Evolutionary conservation across 1,139 yeast species (phyloP).

Genomic region (Scheffersomyces illinoinensis): DNA sequence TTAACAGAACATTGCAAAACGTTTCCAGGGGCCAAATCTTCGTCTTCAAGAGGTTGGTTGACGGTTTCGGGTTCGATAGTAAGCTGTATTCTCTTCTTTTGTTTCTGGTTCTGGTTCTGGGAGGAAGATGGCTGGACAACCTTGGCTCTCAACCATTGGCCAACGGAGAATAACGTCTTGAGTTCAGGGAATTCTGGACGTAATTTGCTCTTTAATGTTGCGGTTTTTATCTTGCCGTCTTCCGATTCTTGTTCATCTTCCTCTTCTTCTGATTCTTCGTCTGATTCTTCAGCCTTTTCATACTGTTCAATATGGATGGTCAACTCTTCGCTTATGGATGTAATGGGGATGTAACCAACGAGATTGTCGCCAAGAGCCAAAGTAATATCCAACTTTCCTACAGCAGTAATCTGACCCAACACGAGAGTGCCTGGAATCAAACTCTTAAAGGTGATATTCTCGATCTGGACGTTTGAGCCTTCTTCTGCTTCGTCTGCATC

Average conservation of each 20-base stretch:
- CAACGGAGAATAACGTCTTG: constrained; percentile 55
- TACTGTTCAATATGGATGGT: constrained; percentile 56
- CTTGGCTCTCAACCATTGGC: constrained; percentile 85
- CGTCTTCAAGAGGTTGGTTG: constrained; percentile 60
- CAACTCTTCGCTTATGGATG: constrained; percentile 68
- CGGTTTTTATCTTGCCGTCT: constrained; percentile 26
- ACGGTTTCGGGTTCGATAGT: constrained; percentile 75
- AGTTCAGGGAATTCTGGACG: constrained; percentile 56
- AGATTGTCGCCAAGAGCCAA: constrained; percentile 82
- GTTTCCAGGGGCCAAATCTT: constrained; percentile 64
- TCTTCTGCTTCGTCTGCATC: constrained; percentile 21
- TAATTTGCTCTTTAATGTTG: constrained; percentile 23
- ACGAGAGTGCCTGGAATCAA: constrained; percentile 71
- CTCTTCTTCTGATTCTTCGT: constrained; percentile 46
- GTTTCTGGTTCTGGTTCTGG: constrained; percentile 8
- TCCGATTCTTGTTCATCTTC: constrained; percentile 37
- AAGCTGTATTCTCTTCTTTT: constrained; percentile 64
- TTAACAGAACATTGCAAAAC: constrained; percentile 74
- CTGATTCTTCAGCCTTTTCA: constrained; percentile 42
- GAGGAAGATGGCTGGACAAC: constrained; percentile 47
- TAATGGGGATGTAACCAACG: constrained; percentile 76
- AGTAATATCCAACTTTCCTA: constrained; percentile 63
- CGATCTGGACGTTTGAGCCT: constrained; percentile 44
- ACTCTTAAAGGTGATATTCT: constrained; percentile 59
- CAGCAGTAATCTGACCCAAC: constrained; percentile 70